Base-by-base conservation (phyloP, 2,329 filamentous ascomycete species). In the Fusarium dlaminii region DNA sequence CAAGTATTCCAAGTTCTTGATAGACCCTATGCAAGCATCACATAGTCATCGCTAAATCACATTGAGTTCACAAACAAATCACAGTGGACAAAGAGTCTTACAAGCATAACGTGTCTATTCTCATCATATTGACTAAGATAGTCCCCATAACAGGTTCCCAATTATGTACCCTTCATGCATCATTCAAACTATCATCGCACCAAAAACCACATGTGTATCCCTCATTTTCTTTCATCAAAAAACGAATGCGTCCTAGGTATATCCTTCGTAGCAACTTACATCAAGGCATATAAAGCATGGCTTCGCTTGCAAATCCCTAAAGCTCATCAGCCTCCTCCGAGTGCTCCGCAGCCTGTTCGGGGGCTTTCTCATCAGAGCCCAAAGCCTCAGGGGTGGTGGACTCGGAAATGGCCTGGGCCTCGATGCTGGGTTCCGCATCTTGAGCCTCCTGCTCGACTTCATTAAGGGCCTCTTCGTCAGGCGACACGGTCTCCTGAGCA, bases 201-300 rank as follows among this genome's bases (percentile, higher is more conserved):
- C 49, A 52, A 58, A 24, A 71, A 72, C 57, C 37, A 72, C 42
- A 72, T 46, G 63, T 61, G 67, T 59, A 61, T 64, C 54, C 66
- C 54, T 57, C 52, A 59, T 69, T 68, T 72, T 74, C 74, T 68
- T 72, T 74, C 74, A 71, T 78, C 45, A 77, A 75, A 76, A 72
- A 68, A 69, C 49, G 70, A 74, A 63, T 63, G 66, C 66, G 59
- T 75, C 68, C 68, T 67, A 77, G 77, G 72, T 79, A 77, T 77
- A 78, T 77, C 72, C 75, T 72, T 76, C 75, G 65, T 77, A 61
- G 48, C 75, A 72, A 72, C 72, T 79, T 73, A 72, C 75, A 77
- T 77, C 64, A 74, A 64, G 54, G 66, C 73, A 75, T 74, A 63
- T 61, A 71, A 75, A 77, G 70, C 62, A 51, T 62, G 58, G 46